phyloP scores from a whole-genome alignment of 495 filamentous ascomycete species.

The Aspergillus mulundensis region DNA sequence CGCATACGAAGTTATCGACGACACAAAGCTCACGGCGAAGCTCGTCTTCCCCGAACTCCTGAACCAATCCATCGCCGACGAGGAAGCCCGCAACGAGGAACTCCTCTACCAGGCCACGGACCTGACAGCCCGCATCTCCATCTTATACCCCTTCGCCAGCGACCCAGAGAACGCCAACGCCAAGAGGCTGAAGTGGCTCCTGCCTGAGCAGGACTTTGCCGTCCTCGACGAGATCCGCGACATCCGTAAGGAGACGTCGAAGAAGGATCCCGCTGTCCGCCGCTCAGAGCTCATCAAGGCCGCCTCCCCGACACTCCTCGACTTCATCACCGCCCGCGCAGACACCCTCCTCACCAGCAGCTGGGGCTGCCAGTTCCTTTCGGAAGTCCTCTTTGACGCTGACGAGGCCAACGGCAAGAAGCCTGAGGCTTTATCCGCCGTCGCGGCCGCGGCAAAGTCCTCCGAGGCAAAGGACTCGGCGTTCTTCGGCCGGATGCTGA shows the following conservation, averaged over 20 bases:
- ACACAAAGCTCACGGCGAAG: conserved; percentile 84
- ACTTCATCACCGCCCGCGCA: conserved; percentile 64
- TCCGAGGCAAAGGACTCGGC: conserved; percentile 53
- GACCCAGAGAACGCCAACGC: conserved; percentile 18
- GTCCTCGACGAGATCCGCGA: conserved; percentile 70
- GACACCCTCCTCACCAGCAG: conserved; percentile 62
- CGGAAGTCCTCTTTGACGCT: conserved; percentile 75
- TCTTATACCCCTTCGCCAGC: conserved; percentile 80
- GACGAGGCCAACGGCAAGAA: conserved; percentile 58
- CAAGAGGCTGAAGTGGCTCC: conserved; percentile 62
- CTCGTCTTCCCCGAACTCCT: conserved; percentile 78
- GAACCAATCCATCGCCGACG: conserved; percentile 53
- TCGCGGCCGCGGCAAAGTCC: conserved; percentile 65
- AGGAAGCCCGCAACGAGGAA: conserved; percentile 54
- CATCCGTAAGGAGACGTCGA: conserved; percentile 74
- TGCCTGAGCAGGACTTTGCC: conserved; percentile 55
- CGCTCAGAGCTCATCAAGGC: conserved; percentile 68
- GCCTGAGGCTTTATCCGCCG: conserved; percentile 56
- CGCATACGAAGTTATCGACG: conserved; percentile 87
- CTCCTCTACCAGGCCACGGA: conserved; percentile 61
- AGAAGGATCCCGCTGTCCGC: conserved; percentile 77
- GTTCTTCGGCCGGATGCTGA: conserved; percentile 79
- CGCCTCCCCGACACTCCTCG: conserved; percentile 55
- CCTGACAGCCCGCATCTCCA: conserved; percentile 66
- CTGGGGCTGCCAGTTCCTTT: conserved; percentile 82